Evolutionary conservation across 352 stramenopile genomes (phyloP).

Genomic region (Globisporangium mamillatum): DNA sequence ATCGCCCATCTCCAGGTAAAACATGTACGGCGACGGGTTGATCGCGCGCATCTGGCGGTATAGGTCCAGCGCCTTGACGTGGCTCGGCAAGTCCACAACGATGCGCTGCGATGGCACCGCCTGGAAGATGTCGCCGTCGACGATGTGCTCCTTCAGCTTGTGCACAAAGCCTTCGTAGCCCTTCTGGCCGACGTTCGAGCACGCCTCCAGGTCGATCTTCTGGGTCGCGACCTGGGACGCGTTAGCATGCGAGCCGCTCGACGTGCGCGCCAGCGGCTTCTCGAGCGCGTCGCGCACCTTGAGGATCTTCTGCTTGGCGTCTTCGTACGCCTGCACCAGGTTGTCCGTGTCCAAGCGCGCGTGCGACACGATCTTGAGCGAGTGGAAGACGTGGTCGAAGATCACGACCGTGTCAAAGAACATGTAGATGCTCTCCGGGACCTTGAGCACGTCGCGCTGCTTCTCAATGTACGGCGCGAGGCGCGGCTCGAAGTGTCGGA

Average conservation of each 20-base stretch:
- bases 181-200: slow-evolving; percentile 79
- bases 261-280: slow-evolving; percentile 50
- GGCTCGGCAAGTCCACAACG: slow-evolving; percentile 56
- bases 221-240: slow-evolving; percentile 20
- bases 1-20: slow-evolving; percentile 80
- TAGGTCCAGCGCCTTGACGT: slow-evolving; percentile 74
- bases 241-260: slow-evolving; percentile 56
- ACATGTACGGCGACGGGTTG: slow-evolving; percentile 91
- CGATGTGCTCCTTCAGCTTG: slow-evolving; percentile 86
- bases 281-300: slow-evolving; percentile 61
- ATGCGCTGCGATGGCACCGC: slow-evolving; percentile 84
- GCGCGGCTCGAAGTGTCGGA: slow-evolving; percentile 86
- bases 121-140: slow-evolving; percentile 90
- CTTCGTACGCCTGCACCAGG: slow-evolving; percentile 62
- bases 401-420: slow-evolving; percentile 88
- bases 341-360: slow-evolving; percentile 66
- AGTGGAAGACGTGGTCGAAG: slow-evolving; percentile 90
- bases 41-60: slow-evolving; percentile 88
- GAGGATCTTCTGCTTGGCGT: slow-evolving; percentile 72
- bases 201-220: slow-evolving; percentile 67
- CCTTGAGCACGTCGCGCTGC: slow-evolving; percentile 75
- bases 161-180: slow-evolving; percentile 88
- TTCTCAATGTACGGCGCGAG: slow-evolving; percentile 72
- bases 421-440: slow-evolving; percentile 91
- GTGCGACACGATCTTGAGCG: slow-evolving; percentile 88